Conservation (phyloP, 352 stramenopile genomes). For the Detonula confervacea region DNA sequence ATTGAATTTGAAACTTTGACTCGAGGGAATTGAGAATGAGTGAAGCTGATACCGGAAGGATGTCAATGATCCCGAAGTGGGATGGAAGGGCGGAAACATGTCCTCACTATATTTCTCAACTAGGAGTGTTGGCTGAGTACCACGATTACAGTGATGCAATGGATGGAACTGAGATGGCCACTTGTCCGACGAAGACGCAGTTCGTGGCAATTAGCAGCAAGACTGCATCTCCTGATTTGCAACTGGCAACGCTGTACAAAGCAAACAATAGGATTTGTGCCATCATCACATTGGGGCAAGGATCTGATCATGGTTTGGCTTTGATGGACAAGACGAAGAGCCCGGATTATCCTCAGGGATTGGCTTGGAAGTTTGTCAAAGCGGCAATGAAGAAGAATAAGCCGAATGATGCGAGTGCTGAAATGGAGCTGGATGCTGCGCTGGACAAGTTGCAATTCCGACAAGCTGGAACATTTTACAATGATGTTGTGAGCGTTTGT, state of each 20-base stretch:
- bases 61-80: neutral
- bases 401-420: neutral
- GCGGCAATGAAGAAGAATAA: neutral
- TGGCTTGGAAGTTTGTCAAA: neutral
- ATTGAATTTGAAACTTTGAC: too few relatives aligned
- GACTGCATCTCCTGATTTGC: neutral
- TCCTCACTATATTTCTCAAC: neutral
- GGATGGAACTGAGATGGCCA: neutral
- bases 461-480: neutral
- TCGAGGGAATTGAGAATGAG: too few relatives aligned
- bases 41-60: too few relatives aligned
- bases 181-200: neutral
- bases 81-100: slow-evolving; percentile 4
- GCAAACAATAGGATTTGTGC: neutral
- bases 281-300: neutral
- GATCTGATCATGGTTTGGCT: neutral
- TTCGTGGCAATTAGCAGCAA: too few relatives aligned
- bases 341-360: neutral
- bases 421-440: neutral
- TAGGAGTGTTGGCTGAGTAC: neutral
- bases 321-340: slow-evolving; percentile 2
- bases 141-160: slow-evolving; percentile 3
- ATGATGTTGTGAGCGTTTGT: neutral
- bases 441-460: neutral
- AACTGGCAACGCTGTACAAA: neutral